These are phyloP conservation scores for Epichloe coenophiala DNA, from an alignment of 2,329 filamentous ascomycete species.

Conservation along the genomic window DNA sequence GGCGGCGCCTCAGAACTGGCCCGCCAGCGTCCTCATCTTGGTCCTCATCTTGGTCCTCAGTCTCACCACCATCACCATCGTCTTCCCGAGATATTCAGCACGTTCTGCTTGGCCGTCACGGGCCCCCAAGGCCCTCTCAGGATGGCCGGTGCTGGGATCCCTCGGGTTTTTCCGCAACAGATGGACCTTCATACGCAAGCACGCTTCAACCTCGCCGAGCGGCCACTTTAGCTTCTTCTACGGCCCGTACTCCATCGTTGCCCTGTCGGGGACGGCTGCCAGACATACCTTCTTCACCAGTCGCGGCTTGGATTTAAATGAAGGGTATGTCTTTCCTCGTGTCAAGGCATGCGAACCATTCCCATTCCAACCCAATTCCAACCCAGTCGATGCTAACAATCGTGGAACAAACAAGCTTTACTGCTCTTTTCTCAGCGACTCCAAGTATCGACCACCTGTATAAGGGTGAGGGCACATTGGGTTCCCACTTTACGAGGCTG, in stretches of 20 bases:
- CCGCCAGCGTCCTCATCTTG: constrained; percentile 3
- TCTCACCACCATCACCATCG: background rate
- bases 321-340: constrained; percentile 21
- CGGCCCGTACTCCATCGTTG: constrained; percentile 30
- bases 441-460: constrained; percentile 12
- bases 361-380: too few relatives aligned
- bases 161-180: constrained; percentile 32
- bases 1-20: constrained; percentile 6
- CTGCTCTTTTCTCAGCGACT: constrained; percentile 17
- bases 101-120: constrained; percentile 12
- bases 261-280: constrained; percentile 26
- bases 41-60: constrained; percentile 3
- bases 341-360: too few relatives aligned
- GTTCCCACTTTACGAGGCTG: constrained; percentile 13
- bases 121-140: constrained; percentile 13
- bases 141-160: constrained; percentile 29
- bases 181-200: constrained; percentile 28
- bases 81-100: background rate
- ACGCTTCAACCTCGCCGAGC: constrained; percentile 16
- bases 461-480: constrained; percentile 10
- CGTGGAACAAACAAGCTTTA: constrained; percentile 11
- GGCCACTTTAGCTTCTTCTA: constrained; percentile 37
- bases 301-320: constrained; percentile 26
- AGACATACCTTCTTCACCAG: constrained; percentile 32
- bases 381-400: too few relatives aligned